Evolutionary conservation across 768 basidiomycete genomes (phyloP), one percentile per base, ranked within the genome.

Genomic region (Panaeolus papilionaceus): DNA sequence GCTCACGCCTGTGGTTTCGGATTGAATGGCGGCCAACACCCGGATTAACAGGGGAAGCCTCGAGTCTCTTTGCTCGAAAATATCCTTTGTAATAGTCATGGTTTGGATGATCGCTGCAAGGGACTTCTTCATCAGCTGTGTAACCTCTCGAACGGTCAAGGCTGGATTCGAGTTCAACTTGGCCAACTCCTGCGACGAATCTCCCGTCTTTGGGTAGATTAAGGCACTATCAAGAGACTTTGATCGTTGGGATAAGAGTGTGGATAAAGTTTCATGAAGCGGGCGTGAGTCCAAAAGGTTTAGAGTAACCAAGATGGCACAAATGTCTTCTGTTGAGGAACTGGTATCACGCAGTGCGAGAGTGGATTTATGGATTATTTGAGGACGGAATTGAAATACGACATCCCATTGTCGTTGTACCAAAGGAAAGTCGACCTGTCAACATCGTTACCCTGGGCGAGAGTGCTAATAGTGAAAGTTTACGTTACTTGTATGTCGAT

Each of bases 361-460:
- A 0, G 90, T 94, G n/a, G 96, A 93, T 73, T 89, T 91, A 71
- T 96, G 92, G 23, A 92, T 87, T 69, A 98, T 96, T 74, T 97
- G 95, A 0, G 90, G 82, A 51, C 95, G 90, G 75, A 97, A 95
- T 70, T 92, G 93, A 4, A 89, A 88, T 8, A 98, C 88, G 0
- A 88, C 84, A 66, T 97, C 96, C 96, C 96, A 98, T 78, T 98
- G 96, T 40, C 94, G 90, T 71, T 95, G 92, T 3, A 95, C 88
- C 4, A 98, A 81, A 33, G 96, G 94, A 70, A 96, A 92, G 78
- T 96, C 93, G 61, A 88, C 87, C 95, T 96, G 10, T 8, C 39
- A 28, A 38, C 20, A 37, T 12, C 14, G 16, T 58, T 33, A 33
- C 3, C 33, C 45, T 0, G 8, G 23, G 23, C 63, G 40, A 44